A percentile compares a stretch with the other conserved stretches of the same genome.
Conservation (phyloP, 2,329 filamentous ascomycete species). For the Penicillium sp. region DNA sequence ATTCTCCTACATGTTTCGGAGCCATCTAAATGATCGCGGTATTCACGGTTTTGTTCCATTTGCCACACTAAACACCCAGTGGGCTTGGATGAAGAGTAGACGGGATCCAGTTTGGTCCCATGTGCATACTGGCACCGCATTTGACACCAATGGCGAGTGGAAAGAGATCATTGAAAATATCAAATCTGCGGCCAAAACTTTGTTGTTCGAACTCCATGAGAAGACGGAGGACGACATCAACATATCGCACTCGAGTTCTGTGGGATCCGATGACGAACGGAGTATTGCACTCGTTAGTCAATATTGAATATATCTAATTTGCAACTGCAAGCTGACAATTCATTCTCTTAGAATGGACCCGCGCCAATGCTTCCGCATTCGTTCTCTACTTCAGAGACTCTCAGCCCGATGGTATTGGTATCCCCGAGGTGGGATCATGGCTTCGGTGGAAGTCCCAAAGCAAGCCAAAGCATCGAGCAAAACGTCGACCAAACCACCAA, state of each 20-base stretch:
- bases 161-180: conserved; percentile 12
- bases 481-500: background rate
- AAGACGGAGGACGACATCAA: background rate
- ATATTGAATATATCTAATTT: background rate
- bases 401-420: background rate
- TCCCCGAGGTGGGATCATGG: background rate
- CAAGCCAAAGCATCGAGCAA: background rate
- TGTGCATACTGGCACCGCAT: conserved; percentile 22
- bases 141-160: conserved; percentile 17
- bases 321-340: background rate
- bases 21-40: conserved; percentile 19
- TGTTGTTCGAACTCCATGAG: conserved; percentile 5
- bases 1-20: conserved; percentile 28
- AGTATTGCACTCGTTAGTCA: background rate
- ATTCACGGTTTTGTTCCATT: conserved; percentile 16
- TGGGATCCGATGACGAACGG: background rate
- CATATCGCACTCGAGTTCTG: background rate
- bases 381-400: background rate
- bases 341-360: background rate
- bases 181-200: conserved; percentile 3
- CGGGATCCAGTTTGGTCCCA: conserved; percentile 22
- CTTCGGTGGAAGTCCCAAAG: background rate
- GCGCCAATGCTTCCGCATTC: background rate
- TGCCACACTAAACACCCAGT: conserved; percentile 20
- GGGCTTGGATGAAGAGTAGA: conserved; percentile 16